Conservation (phyloP, 768 basidiomycete genomes). For the Lactifluus echinatus region DNA sequence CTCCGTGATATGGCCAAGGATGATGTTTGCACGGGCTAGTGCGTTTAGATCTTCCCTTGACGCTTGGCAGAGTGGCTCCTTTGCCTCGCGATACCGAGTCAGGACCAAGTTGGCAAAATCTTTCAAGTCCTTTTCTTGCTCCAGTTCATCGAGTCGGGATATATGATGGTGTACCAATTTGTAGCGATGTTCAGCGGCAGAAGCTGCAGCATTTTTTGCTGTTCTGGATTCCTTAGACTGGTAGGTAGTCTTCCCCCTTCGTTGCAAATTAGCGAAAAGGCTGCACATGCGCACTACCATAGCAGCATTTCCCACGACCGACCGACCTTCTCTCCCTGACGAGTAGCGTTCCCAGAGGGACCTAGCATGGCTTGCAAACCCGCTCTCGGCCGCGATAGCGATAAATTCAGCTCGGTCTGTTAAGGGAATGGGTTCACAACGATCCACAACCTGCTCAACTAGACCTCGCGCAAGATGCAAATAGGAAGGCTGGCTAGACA, state of each 20-base stretch:
- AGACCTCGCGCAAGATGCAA: constrained; percentile 42
- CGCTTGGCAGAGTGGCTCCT: constrained; percentile 40
- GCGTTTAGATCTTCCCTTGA: constrained; percentile 47
- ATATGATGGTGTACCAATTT: background rate
- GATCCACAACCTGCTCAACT: constrained; percentile 39
- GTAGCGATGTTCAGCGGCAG: background rate
- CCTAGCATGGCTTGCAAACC: constrained; percentile 42
- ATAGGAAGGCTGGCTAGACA: constrained; percentile 32
- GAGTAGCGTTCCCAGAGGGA: constrained; percentile 51
- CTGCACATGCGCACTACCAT: constrained; percentile 44
- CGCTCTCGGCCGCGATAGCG: constrained; percentile 34
- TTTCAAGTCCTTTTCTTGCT: constrained; percentile 9
- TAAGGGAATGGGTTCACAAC: constrained; percentile 34
- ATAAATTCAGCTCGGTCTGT: constrained; percentile 45
- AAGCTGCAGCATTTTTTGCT: background rate
- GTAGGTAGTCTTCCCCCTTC: background rate
- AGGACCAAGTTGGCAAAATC: constrained; percentile 41
- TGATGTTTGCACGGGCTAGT: constrained; percentile 53
- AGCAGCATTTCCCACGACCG: constrained; percentile 38
- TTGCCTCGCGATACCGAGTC: constrained; percentile 33
- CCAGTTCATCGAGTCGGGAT: background rate
- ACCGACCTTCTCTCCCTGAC: constrained; percentile 30
- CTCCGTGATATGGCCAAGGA: constrained; percentile 39
- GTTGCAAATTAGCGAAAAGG: constrained; percentile 28
- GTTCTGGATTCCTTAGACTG: background rate